Conservation (phyloP, 2,329 filamentous ascomycete species). For the Pseudogymnoascus sp. region DNA sequence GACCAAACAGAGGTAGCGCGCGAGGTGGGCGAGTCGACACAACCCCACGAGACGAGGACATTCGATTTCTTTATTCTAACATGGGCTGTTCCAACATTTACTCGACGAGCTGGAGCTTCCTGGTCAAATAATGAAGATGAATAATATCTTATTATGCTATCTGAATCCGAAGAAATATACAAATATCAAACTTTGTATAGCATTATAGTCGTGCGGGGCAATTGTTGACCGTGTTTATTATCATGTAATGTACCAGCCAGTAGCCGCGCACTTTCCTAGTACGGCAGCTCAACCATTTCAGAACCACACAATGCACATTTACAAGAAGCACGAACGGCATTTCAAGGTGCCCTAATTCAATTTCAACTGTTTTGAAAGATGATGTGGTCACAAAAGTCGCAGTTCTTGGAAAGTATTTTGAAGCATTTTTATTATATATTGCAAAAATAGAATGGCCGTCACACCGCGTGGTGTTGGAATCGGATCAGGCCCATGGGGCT, state of each 20-base stretch:
- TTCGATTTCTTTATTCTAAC: conserved; percentile 1
- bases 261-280: neutral
- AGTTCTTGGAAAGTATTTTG: neutral
- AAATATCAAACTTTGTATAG: neutral
- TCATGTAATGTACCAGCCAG: neutral
- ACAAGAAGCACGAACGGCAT: neutral
- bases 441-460: neutral
- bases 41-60: conserved; percentile 3
- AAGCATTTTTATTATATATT: neutral
- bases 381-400: neutral
- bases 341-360: neutral
- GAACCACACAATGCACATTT: neutral
- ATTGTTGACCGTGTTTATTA: conserved; percentile 2
- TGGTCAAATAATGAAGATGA: neutral
- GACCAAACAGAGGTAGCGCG: conserved; percentile 4
- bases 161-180: neutral
- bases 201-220: conserved; percentile 4
- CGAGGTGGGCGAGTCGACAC: neutral
- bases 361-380: neutral
- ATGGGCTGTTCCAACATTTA: conserved; percentile 1
- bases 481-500: neutral
- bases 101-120: neutral
- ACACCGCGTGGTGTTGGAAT: neutral
- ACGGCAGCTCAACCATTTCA: neutral
- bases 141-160: neutral